Evolutionary conservation across 202 grass and related monocot species (phyloP).

Genomic region (Panicum virgatum): DNA sequence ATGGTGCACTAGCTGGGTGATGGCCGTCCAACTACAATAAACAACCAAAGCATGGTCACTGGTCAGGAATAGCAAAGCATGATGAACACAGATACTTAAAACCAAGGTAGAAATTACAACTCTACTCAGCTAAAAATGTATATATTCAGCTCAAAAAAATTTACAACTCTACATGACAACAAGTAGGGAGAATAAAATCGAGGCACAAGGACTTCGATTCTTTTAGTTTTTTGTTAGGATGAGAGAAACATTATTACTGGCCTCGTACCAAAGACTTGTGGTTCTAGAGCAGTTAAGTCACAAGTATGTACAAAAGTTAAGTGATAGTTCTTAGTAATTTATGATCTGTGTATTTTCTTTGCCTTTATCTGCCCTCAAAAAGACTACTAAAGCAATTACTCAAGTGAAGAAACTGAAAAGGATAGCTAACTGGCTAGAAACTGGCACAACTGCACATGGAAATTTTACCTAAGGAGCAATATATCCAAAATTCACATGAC

Average conservation of each 20-base stretch:
- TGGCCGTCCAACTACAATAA: slow-evolving; percentile 86
- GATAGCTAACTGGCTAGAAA: not conserved
- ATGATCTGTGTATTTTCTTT: not conserved
- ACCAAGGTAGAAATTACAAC: not conserved
- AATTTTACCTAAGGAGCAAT: not conserved
- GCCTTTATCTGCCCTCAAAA: not conserved
- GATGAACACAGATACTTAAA: not conserved
- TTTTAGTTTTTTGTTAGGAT: not conserved
- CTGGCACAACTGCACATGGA: not conserved
- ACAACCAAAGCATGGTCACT: slow-evolving; percentile 29
- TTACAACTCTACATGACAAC: not conserved
- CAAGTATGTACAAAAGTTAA: not conserved
- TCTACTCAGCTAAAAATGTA: not conserved
- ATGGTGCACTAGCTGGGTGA: slow-evolving; percentile 93
- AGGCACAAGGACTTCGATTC: not conserved
- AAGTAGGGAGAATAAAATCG: not conserved
- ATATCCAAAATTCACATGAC: not conserved
- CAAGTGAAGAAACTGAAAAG: not conserved
- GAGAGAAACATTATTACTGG: not conserved
- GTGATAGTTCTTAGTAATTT: not conserved
- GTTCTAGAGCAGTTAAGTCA: not conserved
- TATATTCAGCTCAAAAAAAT: not conserved
- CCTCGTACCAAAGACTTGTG: not conserved
- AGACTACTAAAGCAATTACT: no score
- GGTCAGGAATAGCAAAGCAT: slow-evolving; percentile 5